Evolutionary conservation across 2,329 filamentous ascomycete genomes (phyloP).

Genomic region (Helminthosporium solani): DNA sequence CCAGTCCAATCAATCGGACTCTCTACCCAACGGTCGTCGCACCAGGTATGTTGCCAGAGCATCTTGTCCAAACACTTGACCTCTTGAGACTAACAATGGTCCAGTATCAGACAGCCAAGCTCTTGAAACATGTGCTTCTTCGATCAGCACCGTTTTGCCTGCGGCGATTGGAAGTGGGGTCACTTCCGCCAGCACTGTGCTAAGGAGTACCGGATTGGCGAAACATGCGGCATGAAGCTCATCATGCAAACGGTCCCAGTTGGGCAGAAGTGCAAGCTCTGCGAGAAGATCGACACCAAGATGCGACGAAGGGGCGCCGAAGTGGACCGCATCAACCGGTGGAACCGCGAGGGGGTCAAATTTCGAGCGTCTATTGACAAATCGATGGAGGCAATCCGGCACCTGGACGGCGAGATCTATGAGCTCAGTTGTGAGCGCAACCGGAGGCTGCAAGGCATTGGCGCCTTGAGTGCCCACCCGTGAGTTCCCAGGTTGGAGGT

Average conservation of each 20-base stretch:
- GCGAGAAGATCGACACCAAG: slow-evolving; percentile 88
- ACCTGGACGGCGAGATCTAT: slow-evolving; percentile 67
- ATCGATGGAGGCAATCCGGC: slow-evolving; percentile 70
- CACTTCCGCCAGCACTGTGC: slow-evolving; percentile 90
- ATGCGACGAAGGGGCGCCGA: slow-evolving; percentile 73
- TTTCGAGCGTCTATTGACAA: slow-evolving; percentile 64
- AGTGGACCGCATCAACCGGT: slow-evolving; percentile 71
- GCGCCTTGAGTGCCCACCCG: slow-evolving; percentile 40
- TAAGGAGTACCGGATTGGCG: slow-evolving; percentile 91
- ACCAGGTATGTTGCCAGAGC: slow-evolving; percentile 31
- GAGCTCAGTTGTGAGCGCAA: slow-evolving; percentile 61
- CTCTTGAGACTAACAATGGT: slow-evolving; percentile 32
- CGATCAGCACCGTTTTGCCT: slow-evolving; percentile 81
- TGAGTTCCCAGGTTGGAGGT: slow-evolving; percentile 14
- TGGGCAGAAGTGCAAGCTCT: slow-evolving; percentile 72
- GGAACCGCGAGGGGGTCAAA: slow-evolving; percentile 68
- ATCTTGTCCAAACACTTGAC: slow-evolving; percentile 31
- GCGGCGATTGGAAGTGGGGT: slow-evolving; percentile 93
- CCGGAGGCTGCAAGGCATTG: slow-evolving; percentile 39
- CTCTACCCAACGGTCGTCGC: slow-evolving; percentile 21
- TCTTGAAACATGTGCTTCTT: slow-evolving; percentile 82
- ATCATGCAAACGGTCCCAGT: slow-evolving; percentile 72
- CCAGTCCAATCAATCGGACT: slow-evolving; percentile 25
- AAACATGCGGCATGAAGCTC: slow-evolving; percentile 93
- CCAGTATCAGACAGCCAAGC: slow-evolving; percentile 27